These are phyloP conservation scores for Tephrocybe sp. DNA, from an alignment of 768 basidiomycete species.

Conservation along the genomic window DNA sequence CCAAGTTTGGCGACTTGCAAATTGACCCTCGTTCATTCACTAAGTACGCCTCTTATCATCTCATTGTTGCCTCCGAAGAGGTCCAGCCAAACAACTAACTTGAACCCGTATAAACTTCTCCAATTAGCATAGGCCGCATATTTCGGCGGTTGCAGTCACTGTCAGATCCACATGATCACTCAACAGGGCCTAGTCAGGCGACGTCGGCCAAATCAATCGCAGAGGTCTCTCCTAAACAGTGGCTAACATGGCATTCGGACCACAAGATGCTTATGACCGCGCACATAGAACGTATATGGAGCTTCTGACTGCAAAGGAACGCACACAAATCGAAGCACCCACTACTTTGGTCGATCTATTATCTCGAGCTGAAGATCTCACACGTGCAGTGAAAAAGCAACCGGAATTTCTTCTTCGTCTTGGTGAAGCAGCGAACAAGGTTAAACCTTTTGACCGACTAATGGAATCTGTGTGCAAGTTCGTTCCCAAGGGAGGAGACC, in stretches of 20 bases:
- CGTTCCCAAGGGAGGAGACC: background rate
- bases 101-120: too few species aligned
- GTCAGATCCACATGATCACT: too few species aligned
- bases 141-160: too few species aligned
- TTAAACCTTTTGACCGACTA: background rate
- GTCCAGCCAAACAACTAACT: too few species aligned
- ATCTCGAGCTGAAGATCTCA: background rate
- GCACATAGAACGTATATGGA: background rate
- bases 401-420: background rate
- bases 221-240: too few species aligned
- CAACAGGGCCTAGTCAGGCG: too few species aligned
- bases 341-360: background rate
- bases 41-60: too few species aligned
- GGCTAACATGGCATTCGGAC: background rate
- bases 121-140: too few species aligned
- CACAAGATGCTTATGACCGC: background rate
- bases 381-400: background rate
- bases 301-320: background rate
- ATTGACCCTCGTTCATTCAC: too few species aligned
- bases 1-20: too few species aligned
- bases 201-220: too few species aligned
- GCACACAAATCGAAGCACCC: background rate
- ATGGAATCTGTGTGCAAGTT: background rate
- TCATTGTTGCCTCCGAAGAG: too few species aligned
- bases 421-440: background rate